A percentile compares a stretch with the other conserved stretches of the same genome.
These are phyloP conservation scores for Eutrema salsugineum DNA, from an alignment of 441 rosid genomes.

Conservation along the genomic window DNA sequence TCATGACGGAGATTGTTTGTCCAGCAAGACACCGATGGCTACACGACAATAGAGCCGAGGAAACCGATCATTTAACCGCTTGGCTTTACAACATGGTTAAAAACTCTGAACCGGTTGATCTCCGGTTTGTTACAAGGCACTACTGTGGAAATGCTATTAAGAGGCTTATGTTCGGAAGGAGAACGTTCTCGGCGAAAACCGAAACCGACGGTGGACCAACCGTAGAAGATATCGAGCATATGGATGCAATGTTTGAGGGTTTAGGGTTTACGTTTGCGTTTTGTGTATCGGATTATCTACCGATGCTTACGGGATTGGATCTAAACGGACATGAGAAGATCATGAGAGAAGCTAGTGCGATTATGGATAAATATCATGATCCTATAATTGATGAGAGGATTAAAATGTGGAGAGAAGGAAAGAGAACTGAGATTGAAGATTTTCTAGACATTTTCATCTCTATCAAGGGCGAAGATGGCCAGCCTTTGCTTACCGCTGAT, in stretches of 20 bases:
- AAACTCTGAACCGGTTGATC: slow-evolving; percentile 21
- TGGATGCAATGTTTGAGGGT: slow-evolving; percentile 34
- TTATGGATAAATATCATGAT: slow-evolving; percentile 28
- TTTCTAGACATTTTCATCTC: slow-evolving; percentile 40
- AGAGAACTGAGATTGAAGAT: slow-evolving; percentile 37
- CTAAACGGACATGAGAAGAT: slow-evolving; percentile 46
- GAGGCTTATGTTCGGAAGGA: slow-evolving; percentile 36
- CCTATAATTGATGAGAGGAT: slow-evolving; percentile 33
- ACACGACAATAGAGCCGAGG: slow-evolving; percentile 40
- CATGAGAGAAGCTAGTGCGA: slow-evolving; percentile 27
- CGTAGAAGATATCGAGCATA: slow-evolving; percentile 40
- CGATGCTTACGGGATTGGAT: slow-evolving; percentile 44
- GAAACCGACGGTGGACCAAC: slow-evolving; percentile 37
- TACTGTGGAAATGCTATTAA: slow-evolving; percentile 45
- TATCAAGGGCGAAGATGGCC: slow-evolving; percentile 31
- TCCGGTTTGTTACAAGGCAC: slow-evolving; percentile 35
- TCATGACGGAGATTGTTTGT: slow-evolving; percentile 36
- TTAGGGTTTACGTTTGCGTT: slow-evolving; percentile 35
- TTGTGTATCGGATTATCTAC: slow-evolving; percentile 44
- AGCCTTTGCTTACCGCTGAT: slow-evolving; percentile 37
- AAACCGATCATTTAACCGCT: slow-evolving; percentile 46
- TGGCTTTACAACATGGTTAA: slow-evolving; percentile 40
- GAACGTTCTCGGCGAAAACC: slow-evolving; percentile 29
- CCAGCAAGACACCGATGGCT: slow-evolving; percentile 39
- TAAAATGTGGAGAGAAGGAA: slow-evolving; percentile 26